These are phyloP conservation scores for Scutellaria baicalensis DNA, from an alignment of 257 asterid species.

Conservation along the genomic window DNA sequence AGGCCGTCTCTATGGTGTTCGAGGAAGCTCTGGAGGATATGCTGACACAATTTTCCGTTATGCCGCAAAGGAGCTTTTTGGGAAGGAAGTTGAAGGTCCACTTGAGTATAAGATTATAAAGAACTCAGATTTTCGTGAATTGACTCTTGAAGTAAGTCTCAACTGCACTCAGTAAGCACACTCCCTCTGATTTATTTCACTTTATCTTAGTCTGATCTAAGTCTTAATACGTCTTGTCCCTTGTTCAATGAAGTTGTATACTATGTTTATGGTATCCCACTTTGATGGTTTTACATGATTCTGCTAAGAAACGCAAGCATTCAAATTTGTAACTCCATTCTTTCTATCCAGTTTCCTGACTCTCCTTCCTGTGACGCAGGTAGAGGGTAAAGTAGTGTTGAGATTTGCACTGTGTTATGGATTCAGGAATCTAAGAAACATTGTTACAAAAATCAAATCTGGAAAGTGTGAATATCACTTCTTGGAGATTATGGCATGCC, in stretches of 20 bases:
- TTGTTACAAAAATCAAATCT: conserved; percentile 77
- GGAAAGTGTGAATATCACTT: conserved; percentile 88
- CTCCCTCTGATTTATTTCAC: neutral
- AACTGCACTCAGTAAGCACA: neutral
- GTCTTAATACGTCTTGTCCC: neutral
- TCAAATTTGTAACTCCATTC: neutral
- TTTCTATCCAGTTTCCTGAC: neutral
- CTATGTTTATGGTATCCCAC: neutral
- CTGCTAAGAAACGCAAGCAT: neutral
- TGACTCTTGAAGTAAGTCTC: conserved; percentile 71
- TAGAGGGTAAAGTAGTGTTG: conserved; percentile 63
- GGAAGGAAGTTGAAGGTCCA: conserved; percentile 62
- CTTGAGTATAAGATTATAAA: conserved; percentile 65
- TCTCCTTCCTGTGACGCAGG: conserved; percentile 38
- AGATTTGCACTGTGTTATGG: conserved; percentile 95
- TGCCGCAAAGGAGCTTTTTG: conserved; percentile 65
- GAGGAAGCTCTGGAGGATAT: conserved; percentile 95
- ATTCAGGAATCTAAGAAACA: conserved; percentile 83
- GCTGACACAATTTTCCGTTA: conserved; percentile 79
- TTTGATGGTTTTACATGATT: too few species aligned
- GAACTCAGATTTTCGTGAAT: conserved; percentile 88
- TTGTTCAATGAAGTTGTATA: neutral
- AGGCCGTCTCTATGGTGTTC: conserved; percentile 65
- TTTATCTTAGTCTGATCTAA: neutral
- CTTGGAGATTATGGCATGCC: conserved; percentile 99